phyloP scores from a whole-genome alignment of 2,329 filamentous ascomycete species.

The Xenoacremonium recifei region DNA sequence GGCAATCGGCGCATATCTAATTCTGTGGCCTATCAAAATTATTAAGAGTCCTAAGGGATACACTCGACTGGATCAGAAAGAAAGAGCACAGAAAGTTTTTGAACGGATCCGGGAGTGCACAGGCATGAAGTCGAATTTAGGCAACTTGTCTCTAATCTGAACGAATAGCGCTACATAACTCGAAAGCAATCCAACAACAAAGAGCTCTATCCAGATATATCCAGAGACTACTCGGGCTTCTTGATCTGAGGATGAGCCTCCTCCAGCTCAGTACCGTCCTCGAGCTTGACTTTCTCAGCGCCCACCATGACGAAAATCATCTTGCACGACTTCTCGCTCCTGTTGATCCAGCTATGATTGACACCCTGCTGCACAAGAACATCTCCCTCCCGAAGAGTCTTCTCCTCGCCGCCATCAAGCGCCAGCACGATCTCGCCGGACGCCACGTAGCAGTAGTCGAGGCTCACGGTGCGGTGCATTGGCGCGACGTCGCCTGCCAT shows the following conservation, averaged over 20 bases:
- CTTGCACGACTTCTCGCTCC: conserved; percentile 33
- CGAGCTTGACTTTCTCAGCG: conserved; percentile 36
- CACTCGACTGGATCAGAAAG: conserved; percentile 28
- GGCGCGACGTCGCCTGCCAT: conserved; percentile 28
- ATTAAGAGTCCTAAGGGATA: conserved; percentile 24
- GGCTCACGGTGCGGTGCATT: conserved; percentile 41
- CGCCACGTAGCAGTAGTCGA: conserved; percentile 40
- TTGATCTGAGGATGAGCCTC: conserved; percentile 25
- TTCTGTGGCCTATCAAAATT: conserved; percentile 38
- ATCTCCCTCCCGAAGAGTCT: conserved; percentile 34
- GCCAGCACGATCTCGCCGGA: conserved; percentile 38
- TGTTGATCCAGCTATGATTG: conserved; percentile 45
- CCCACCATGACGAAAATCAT: conserved; percentile 40
- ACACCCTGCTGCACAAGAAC: conserved; percentile 41
- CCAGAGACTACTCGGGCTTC: no score
- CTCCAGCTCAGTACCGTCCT: conserved; percentile 35
- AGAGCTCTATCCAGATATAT: no score
- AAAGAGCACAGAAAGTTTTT: conserved; percentile 26
- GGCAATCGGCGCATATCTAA: conserved; percentile 35
- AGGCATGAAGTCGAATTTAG: conserved; percentile 35
- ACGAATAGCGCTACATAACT: no score
- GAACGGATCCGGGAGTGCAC: conserved; percentile 38
- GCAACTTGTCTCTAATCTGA: conserved; percentile 24
- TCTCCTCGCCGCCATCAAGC: conserved; percentile 41
- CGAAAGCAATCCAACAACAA: no score